phyloP scores from a whole-genome alignment of 2,329 filamentous ascomycete genomes.

The Diaporthe vexans region DNA sequence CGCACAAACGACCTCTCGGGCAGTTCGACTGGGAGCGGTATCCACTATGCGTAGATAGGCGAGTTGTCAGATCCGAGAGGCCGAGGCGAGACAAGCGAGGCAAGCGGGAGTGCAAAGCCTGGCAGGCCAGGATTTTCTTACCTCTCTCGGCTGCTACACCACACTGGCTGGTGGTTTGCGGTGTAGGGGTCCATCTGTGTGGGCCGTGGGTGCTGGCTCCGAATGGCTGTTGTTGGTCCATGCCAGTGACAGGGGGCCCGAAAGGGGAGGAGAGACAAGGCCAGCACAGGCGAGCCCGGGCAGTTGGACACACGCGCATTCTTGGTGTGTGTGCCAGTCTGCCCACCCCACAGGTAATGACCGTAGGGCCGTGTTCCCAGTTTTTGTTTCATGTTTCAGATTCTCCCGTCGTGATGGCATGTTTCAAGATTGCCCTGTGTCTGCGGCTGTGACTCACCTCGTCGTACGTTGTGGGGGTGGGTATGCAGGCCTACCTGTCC shows the following conservation, averaged over 20 bases:
- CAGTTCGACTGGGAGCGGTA: background rate
- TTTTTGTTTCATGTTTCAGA: constrained; percentile 38
- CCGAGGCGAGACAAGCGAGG: constrained; percentile 33
- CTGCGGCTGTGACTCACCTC: constrained; percentile 37
- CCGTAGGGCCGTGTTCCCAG: constrained; percentile 32
- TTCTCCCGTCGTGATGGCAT: constrained; percentile 20
- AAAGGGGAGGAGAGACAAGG: background rate
- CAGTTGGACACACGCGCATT: constrained; percentile 36
- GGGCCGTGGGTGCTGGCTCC: constrained; percentile 21
- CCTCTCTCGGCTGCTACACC: background rate
- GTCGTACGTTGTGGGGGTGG: constrained; percentile 26
- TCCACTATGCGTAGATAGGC: constrained; percentile 26
- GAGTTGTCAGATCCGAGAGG: constrained; percentile 34
- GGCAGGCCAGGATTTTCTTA: background rate
- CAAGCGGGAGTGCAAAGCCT: constrained; percentile 18
- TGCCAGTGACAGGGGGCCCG: constrained; percentile 1
- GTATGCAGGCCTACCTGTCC: constrained; percentile 15
- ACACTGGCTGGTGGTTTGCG: constrained; percentile 13
- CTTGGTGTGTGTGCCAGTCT: background rate
- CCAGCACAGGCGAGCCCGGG: constrained; percentile 29
- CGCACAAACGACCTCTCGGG: constrained; percentile 3
- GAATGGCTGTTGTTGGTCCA: constrained; percentile 26
- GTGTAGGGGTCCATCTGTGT: constrained; percentile 29
- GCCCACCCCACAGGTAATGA: constrained; percentile 22
- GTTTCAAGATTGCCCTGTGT: constrained; percentile 29